A percentile compares a stretch with the other conserved stretches of the same genome.
phyloP scores from a whole-genome alignment of 78 protist genomes.

The Bodo saltans region DNA sequence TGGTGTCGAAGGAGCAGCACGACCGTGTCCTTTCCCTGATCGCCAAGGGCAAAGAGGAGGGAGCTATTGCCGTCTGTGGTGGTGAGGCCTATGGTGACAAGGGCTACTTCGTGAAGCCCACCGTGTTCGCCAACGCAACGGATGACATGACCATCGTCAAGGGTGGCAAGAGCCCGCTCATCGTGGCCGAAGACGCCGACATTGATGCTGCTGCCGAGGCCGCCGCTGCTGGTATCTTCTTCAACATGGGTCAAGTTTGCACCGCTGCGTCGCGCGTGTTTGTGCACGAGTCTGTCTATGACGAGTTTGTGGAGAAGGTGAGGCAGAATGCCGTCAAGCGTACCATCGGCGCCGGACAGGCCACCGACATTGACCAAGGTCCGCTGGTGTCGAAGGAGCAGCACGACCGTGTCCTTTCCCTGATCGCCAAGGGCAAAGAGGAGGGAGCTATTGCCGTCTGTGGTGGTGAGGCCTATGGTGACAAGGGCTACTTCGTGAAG shows the following conservation, averaged over 20 bases:
- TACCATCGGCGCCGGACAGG: slow-evolving; percentile 38
- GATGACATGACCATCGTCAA: slow-evolving; percentile 39
- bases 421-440: slow-evolving; percentile 42
- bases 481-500: slow-evolving; percentile 52
- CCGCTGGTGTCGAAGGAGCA: slow-evolving; percentile 43
- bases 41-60: slow-evolving; percentile 41
- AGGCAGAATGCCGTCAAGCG: not conserved
- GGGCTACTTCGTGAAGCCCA: slow-evolving; percentile 50
- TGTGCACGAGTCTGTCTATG: slow-evolving; percentile 60
- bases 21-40: slow-evolving; percentile 28
- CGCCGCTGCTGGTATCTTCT: slow-evolving; percentile 36
- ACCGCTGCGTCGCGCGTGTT: slow-evolving; percentile 54
- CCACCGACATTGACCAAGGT: slow-evolving; percentile 3
- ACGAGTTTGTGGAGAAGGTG: slow-evolving; percentile 35
- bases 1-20: slow-evolving; percentile 34
- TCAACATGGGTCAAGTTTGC: slow-evolving; percentile 69
- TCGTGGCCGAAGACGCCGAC: slow-evolving; percentile 74
- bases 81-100: slow-evolving; percentile 53
- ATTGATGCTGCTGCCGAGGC: slow-evolving; percentile 57
- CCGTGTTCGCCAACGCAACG: slow-evolving; percentile 36
- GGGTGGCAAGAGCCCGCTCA: slow-evolving; percentile 88
- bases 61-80: slow-evolving; percentile 27
- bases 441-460: slow-evolving; percentile 31
- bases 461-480: slow-evolving; percentile 20
- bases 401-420: not conserved